Percentiles rank a stretch among this genome's conserved stretches.
These are phyloP conservation scores for Bipolaris cookei DNA, from an alignment of 2,329 filamentous ascomycete genomes.

Conservation along the genomic window DNA sequence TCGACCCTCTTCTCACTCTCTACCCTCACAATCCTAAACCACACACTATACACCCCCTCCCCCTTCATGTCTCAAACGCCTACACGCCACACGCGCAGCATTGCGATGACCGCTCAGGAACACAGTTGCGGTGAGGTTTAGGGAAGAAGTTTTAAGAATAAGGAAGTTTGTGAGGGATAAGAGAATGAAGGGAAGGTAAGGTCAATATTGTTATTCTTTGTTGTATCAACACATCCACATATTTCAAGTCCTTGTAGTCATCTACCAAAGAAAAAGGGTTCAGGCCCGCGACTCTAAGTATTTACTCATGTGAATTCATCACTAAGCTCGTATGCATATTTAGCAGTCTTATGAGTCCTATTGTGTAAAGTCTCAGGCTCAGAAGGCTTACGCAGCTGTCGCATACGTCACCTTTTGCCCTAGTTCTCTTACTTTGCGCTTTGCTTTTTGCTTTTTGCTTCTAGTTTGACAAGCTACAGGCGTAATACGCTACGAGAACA, in stretches of 20 bases:
- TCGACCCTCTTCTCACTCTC: neutral
- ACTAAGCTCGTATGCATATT: neutral
- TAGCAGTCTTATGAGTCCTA: neutral
- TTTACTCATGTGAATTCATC: neutral
- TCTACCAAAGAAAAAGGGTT: no score
- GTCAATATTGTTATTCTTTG: neutral
- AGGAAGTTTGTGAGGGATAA: no score
- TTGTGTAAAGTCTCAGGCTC: no score
- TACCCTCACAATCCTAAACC: neutral
- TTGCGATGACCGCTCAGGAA: neutral
- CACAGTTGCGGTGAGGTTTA: neutral
- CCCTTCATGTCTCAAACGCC: conserved; percentile 6
- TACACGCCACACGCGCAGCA: neutral
- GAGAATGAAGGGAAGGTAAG: neutral
- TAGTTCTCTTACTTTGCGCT: no score
- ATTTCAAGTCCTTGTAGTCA: neutral
- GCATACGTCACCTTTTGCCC: no score
- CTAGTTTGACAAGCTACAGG: no score
- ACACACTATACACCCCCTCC: neutral
- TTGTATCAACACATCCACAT: neutral
- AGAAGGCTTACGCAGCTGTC: no score
- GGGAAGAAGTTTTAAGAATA: neutral
- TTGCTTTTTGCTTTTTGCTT: no score
- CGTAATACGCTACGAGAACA: no score
- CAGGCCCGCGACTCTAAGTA: neutral